These are phyloP conservation scores for Agaricus blazei DNA, from an alignment of 768 basidiomycete species.

Conservation along the genomic window DNA sequence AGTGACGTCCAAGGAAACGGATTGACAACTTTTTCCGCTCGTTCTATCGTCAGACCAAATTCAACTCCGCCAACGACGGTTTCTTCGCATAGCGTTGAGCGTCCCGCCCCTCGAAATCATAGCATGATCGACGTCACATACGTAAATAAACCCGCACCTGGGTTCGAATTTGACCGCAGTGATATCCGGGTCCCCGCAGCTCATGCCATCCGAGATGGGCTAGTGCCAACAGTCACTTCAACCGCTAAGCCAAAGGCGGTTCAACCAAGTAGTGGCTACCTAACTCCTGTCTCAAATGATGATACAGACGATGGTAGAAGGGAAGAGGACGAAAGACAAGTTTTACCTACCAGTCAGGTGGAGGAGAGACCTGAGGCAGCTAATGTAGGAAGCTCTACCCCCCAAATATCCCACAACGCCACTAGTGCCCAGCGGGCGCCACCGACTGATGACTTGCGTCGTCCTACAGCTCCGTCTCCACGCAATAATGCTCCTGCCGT, in stretches of 20 bases:
- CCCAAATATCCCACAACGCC: neutral
- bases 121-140: neutral
- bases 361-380: neutral
- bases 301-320: conserved; percentile 12
- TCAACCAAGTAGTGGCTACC: conserved; percentile 6
- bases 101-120: neutral
- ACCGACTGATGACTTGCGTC: neutral
- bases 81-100: neutral
- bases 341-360: neutral
- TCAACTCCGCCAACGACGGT: neutral
- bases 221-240: conserved; percentile 1
- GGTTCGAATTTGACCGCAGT: neutral
- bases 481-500: neutral
- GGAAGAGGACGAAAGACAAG: too few relatives aligned
- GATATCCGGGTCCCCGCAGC: conserved; percentile 3
- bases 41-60: neutral
- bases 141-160: neutral
- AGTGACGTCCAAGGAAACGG: conserved; percentile 1
- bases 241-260: neutral
- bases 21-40: too few relatives aligned
- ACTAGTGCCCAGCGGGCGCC: neutral
- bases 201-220: conserved; percentile 3
- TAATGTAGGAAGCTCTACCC: too few relatives aligned
- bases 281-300: conserved; percentile 8
- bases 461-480: neutral